Evolutionary conservation across 129 eudicot genomes (phyloP).

Genomic region (Artemisia tridentata): DNA sequence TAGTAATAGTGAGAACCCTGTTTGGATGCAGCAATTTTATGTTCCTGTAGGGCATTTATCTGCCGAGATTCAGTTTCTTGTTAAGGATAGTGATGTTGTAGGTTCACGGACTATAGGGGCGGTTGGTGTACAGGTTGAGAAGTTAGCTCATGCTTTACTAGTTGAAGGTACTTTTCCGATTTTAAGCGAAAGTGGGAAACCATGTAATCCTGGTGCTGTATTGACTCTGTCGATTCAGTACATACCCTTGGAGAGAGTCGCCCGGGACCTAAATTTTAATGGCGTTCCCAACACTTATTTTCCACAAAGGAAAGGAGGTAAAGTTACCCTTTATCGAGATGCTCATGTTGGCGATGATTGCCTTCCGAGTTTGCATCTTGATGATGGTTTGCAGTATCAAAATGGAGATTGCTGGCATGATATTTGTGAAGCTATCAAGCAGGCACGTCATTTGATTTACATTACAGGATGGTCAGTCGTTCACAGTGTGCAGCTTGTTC

Average conservation of each 20-base stretch:
- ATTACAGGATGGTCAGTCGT: constrained; percentile 46
- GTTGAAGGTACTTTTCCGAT: constrained; percentile 39
- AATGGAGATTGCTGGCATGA: constrained; percentile 48
- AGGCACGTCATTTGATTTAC: constrained; percentile 40
- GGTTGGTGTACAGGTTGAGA: constrained; percentile 39
- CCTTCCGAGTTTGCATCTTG: constrained; percentile 32
- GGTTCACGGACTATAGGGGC: constrained; percentile 42
- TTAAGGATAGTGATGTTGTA: constrained; percentile 42
- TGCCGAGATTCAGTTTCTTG: constrained; percentile 34
- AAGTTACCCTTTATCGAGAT: constrained; percentile 51
- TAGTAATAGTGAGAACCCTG: constrained; percentile 39
- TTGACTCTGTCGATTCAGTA: constrained; percentile 38
- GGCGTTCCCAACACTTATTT: constrained; percentile 44
- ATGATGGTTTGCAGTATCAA: constrained; percentile 31
- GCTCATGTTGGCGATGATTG: constrained; percentile 43
- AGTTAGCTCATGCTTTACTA: constrained; percentile 24
- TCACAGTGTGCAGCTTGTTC: constrained; percentile 40
- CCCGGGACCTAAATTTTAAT: constrained; percentile 10
- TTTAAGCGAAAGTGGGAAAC: constrained; percentile 32
- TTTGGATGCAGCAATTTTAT: constrained; percentile 43
- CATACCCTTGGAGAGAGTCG: constrained; percentile 29
- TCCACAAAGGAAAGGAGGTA: constrained; percentile 44
- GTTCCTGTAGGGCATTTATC: constrained; percentile 46
- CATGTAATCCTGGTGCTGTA: constrained; percentile 32
- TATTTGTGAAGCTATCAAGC: constrained; percentile 39